These are phyloP conservation scores for Rhipidocladum racemiflorum DNA, from an alignment of 176 grass and related monocot genomes.

Conservation along the genomic window DNA sequence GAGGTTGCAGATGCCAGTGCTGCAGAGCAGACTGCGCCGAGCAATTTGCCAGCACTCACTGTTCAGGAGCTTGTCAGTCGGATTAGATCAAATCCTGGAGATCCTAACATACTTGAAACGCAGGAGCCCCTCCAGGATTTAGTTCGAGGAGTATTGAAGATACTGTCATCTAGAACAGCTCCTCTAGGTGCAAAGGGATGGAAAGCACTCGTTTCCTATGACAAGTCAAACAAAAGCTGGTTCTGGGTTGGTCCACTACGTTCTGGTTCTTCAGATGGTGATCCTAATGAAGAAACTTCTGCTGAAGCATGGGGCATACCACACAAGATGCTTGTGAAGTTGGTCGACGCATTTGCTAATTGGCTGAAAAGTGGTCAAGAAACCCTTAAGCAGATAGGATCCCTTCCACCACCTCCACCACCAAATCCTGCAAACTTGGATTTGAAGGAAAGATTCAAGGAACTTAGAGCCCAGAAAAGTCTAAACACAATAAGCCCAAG, in stretches of 20 bases:
- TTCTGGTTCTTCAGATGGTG: conserved; percentile 47
- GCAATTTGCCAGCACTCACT: conserved; percentile 52
- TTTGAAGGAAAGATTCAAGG: conserved; percentile 97
- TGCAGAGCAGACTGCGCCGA: conserved; percentile 30
- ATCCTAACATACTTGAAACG: conserved; percentile 96
- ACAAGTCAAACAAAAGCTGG: conserved; percentile 92
- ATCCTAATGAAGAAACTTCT: conserved; percentile 90
- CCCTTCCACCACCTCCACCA: conserved; percentile 74
- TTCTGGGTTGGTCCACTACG: conserved; percentile 67
- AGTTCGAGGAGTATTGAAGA: conserved; percentile 83
- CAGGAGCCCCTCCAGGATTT: conserved; percentile 98
- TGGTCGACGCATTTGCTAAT: conserved; percentile 99
- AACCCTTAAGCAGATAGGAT: conserved; percentile 98
- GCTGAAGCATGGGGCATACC: conserved; percentile 94
- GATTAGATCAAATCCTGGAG: conserved; percentile 79
- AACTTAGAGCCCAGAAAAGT: conserved; percentile 96
- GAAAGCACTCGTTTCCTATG: conserved; percentile 76
- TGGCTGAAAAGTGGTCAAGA: conserved; percentile 99
- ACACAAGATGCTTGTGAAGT: conserved; percentile 99
- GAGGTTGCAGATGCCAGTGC: conserved; percentile 43
- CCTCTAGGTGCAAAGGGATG: conserved; percentile 95
- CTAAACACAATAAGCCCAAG: conserved; percentile 83
- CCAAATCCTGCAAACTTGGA: conserved; percentile 81
- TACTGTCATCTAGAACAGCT: conserved; percentile 94
- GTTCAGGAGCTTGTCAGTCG: conserved; percentile 84